These are phyloP conservation scores for Globisporangium alternatum DNA, from an alignment of 352 stramenopile genomes.

Conservation along the genomic window DNA sequence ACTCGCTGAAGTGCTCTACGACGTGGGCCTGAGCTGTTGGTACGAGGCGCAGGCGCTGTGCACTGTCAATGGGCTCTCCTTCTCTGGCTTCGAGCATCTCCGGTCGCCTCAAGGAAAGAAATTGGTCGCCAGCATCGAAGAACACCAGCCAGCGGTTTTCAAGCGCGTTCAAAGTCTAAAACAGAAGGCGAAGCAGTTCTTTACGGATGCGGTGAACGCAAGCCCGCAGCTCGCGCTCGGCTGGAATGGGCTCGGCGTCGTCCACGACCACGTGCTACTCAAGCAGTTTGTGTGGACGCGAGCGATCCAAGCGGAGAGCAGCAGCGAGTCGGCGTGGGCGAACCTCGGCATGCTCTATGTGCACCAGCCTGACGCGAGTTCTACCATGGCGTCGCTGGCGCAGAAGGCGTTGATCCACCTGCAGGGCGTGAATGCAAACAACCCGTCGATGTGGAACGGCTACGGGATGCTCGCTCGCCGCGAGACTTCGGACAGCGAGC, in stretches of 20 bases:
- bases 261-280: slow-evolving; percentile 50
- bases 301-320: slow-evolving; percentile 49
- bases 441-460: slow-evolving; percentile 84
- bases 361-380: slow-evolving; percentile 28
- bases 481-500: slow-evolving; percentile 25
- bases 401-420: slow-evolving; percentile 81
- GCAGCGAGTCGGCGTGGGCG: slow-evolving; percentile 68
- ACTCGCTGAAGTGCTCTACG: slow-evolving; percentile 54
- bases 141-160: slow-evolving; percentile 7
- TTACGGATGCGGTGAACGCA: slow-evolving; percentile 43
- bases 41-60: slow-evolving; percentile 64
- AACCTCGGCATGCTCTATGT: slow-evolving; percentile 87
- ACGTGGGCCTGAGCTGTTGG: slow-evolving; percentile 73
- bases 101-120: not conserved
- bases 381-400: slow-evolving; percentile 37
- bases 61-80: slow-evolving; percentile 28
- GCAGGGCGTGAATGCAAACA: slow-evolving; percentile 77
- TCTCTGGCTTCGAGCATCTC: slow-evolving; percentile 40
- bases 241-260: slow-evolving; percentile 80
- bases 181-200: slow-evolving; percentile 31
- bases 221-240: slow-evolving; percentile 48
- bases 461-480: slow-evolving; percentile 74
- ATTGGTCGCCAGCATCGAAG: not conserved
- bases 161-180: slow-evolving; percentile 23
- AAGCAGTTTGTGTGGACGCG: slow-evolving; percentile 84